A percentile compares a stretch with the other conserved stretches of the same genome.
These are phyloP conservation scores for Pterocarpus santalinus DNA, from an alignment of 306 rosid species.

Conservation along the genomic window DNA sequence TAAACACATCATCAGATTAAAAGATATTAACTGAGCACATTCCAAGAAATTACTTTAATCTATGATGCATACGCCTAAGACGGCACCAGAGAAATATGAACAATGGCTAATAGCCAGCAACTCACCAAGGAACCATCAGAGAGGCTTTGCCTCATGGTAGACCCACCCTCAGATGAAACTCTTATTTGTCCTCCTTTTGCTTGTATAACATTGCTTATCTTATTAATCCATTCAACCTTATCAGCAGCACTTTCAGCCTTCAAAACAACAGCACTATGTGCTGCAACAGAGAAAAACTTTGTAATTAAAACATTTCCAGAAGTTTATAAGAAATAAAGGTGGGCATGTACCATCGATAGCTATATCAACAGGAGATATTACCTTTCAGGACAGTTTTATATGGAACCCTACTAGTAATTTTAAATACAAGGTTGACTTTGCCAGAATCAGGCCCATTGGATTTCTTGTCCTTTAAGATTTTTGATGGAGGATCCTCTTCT, in stretches of 20 bases:
- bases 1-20: background rate
- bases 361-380: constrained; percentile 37
- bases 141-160: constrained; percentile 75
- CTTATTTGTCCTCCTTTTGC: constrained; percentile 78
- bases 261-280: constrained; percentile 83
- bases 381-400: constrained; percentile 97
- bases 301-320: constrained; percentile 16
- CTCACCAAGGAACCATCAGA: constrained; percentile 98
- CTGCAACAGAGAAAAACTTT: constrained; percentile 59
- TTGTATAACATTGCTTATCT: constrained; percentile 82
- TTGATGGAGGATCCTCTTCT: constrained; percentile 77
- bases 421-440: constrained; percentile 82
- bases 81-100: constrained; percentile 6
- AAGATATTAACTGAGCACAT: background rate
- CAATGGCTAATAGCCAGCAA: background rate
- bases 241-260: constrained; percentile 88
- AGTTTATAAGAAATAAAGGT: background rate
- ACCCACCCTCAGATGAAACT: constrained; percentile 77
- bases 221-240: constrained; percentile 87
- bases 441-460: constrained; percentile 80
- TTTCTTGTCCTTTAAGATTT: constrained; percentile 93
- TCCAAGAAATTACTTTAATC: background rate
- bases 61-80: constrained; percentile 13
- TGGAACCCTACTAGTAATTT: constrained; percentile 85
- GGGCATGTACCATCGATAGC: background rate